These are phyloP conservation scores for Sclerotinia trifoliorum DNA, from an alignment of 2,329 filamentous ascomycete species.

Conservation along the genomic window DNA sequence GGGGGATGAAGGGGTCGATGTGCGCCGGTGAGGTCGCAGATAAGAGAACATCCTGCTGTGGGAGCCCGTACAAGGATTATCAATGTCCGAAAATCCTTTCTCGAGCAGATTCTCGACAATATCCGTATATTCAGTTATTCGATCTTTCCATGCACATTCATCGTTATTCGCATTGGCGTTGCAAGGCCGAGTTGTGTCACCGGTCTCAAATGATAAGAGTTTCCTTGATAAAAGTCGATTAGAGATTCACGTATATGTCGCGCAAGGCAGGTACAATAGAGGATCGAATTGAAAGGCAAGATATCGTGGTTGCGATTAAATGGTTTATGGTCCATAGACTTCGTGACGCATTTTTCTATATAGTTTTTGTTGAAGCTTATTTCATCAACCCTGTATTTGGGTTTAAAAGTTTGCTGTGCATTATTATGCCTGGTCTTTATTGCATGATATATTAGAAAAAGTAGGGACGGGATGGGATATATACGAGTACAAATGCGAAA, in stretches of 20 bases:
- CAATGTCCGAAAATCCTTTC: not conserved
- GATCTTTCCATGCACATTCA: not conserved
- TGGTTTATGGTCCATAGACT: not conserved
- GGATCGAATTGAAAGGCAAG: not conserved
- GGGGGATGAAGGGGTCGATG: slow-evolving; percentile 40
- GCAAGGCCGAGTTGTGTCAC: not conserved
- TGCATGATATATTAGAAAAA: not conserved
- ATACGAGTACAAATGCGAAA: not conserved
- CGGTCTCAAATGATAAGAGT: slow-evolving; percentile 1
- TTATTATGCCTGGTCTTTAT: not conserved
- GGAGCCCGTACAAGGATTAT: slow-evolving; percentile 1
- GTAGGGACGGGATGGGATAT: not conserved
- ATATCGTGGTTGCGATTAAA: not conserved
- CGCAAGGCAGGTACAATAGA: not conserved
- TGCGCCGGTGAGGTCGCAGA: slow-evolving; percentile 40
- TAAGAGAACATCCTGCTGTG: slow-evolving; percentile 39
- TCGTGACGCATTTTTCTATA: not conserved
- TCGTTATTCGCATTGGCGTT: slow-evolving; percentile 2
- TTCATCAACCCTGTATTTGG: not conserved
- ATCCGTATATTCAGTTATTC: not conserved
- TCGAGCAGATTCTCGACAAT: not conserved
- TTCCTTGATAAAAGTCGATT: not conserved
- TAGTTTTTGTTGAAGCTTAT: not conserved
- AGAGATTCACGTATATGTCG: not conserved
- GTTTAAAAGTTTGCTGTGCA: not conserved